These are phyloP conservation scores for Myriosclerotinia duriaeana DNA, from an alignment of 2,329 filamentous ascomycete genomes.

Conservation along the genomic window DNA sequence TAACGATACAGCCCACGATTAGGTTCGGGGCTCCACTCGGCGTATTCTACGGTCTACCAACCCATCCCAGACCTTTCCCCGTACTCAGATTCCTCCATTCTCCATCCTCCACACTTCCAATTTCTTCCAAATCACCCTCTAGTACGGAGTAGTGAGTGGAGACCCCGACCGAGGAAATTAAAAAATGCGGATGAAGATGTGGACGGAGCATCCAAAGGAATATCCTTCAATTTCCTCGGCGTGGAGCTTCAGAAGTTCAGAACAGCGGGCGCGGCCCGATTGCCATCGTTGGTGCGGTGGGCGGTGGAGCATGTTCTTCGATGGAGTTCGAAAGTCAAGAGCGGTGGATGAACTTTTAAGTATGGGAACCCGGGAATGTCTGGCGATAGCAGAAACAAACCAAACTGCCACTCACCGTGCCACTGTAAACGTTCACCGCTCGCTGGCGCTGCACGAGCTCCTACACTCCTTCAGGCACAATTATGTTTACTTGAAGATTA, in stretches of 20 bases:
- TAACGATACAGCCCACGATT: background rate
- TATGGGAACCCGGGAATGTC: background rate
- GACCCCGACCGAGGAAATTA: slow-evolving; percentile 5
- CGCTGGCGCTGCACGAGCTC: background rate
- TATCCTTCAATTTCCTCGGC: slow-evolving; percentile 11
- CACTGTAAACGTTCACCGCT: background rate
- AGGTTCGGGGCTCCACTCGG: background rate
- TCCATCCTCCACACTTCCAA: slow-evolving; percentile 17
- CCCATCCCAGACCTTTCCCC: slow-evolving; percentile 1
- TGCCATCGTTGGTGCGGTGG: slow-evolving; percentile 4
- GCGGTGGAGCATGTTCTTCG: slow-evolving; percentile 15
- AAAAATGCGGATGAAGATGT: slow-evolving; percentile 12
- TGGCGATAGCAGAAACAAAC: slow-evolving; percentile 1
- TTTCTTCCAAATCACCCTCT: background rate
- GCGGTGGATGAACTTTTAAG: slow-evolving; percentile 7
- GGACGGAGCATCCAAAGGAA: background rate
- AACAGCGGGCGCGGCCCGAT: slow-evolving; percentile 10
- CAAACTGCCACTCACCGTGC: background rate
- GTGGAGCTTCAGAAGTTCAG: slow-evolving; percentile 1
- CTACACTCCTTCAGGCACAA: background rate
- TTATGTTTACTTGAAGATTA: background rate
- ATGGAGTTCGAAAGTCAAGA: background rate
- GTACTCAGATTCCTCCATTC: slow-evolving; percentile 16
- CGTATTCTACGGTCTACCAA: background rate
- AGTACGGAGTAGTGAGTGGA: slow-evolving; percentile 2